phyloP scores from a whole-genome alignment of 2,329 filamentous ascomycete genomes.

The Penicillium sp. region DNA sequence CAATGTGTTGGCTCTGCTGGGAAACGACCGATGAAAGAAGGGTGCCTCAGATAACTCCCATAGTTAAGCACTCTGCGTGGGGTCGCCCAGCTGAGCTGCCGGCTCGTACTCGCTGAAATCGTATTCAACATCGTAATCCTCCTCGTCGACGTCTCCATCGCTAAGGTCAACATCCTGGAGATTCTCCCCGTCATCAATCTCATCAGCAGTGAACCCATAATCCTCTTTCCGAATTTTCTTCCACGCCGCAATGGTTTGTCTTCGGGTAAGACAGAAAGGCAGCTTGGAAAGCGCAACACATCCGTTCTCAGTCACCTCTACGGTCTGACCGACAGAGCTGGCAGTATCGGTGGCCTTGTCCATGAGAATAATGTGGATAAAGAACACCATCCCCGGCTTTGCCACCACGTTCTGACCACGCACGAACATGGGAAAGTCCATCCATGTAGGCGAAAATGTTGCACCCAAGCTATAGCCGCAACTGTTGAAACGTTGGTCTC shows the following conservation, averaged over 20 bases:
- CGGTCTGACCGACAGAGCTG: conserved; percentile 32
- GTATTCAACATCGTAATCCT: conserved; percentile 37
- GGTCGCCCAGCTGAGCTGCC: conserved; percentile 21
- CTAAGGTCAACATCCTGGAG: conserved; percentile 34
- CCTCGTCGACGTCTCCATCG: conserved; percentile 32
- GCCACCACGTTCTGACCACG: conserved; percentile 19
- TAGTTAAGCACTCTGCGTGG: conserved; percentile 17
- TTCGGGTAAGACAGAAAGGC: conserved; percentile 32
- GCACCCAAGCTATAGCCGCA: conserved; percentile 32
- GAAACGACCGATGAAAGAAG: no score
- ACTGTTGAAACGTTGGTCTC: conserved; percentile 30
- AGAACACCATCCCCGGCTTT: conserved; percentile 33
- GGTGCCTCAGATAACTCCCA: neutral
- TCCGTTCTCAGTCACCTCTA: conserved; percentile 30
- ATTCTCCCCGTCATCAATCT: conserved; percentile 35
- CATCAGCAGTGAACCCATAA: conserved; percentile 32
- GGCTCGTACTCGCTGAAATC: conserved; percentile 33
- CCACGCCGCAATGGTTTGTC: conserved; percentile 35
- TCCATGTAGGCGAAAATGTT: conserved; percentile 27
- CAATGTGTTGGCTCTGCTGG: no score
- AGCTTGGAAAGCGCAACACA: conserved; percentile 34
- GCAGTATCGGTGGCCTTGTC: conserved; percentile 35
- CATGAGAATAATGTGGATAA: conserved; percentile 38
- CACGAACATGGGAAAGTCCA: conserved; percentile 24
- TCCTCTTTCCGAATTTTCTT: conserved; percentile 35